Evolutionary conservation across 805 yeast species (phyloP), one percentile per base, ranked within the genome.

Genomic region (Scheffersomyces ergatensis): DNA sequence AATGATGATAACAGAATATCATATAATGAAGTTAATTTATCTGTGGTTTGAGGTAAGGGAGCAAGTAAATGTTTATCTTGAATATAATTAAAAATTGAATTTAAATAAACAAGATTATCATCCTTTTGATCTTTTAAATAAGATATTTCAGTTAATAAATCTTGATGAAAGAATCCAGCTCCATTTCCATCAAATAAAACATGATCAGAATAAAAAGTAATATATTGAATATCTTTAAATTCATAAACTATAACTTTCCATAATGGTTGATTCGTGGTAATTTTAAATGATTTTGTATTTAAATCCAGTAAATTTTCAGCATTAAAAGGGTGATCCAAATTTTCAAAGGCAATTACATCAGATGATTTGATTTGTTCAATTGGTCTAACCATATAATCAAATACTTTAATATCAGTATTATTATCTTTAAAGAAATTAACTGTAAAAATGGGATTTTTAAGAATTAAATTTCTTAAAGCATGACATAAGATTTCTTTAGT

Each of bases 141-240:
- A 20, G 19, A 46, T 38, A 48, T 21, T 27, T 46, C 47, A 13
- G 39, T 25, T 9, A 46, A 34, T 20, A 65, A 51, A 19, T 57
- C 54, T 15, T 48, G 42, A 33, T 62, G 67, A 44, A 67, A 62
- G 33, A 46, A 48, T 14, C 43, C 40, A 2, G 63, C 67, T 13
- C 66, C 51, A 13, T 52, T 51, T 2, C 72, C 74, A 46, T 67
- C 72, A 32, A 59, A 55, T 9, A 62, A 41, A 3, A 55, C 20
- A 40, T 59, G 71, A 19, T 64, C 63, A 39, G 55, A 58, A 18
- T 36, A 37, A 27, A 65, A 51, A 9, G 57, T 34, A 7, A 58
- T 8, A 37, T 56, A 49, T 33, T 51, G 49, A 9, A n/a, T 25
- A n/a, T 32, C 38, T 6, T 41, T 33, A 17, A 36, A 30, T 36